Evolutionary conservation across 305 asterid genomes (phyloP).

Genomic region (Fraxinus velutina): DNA sequence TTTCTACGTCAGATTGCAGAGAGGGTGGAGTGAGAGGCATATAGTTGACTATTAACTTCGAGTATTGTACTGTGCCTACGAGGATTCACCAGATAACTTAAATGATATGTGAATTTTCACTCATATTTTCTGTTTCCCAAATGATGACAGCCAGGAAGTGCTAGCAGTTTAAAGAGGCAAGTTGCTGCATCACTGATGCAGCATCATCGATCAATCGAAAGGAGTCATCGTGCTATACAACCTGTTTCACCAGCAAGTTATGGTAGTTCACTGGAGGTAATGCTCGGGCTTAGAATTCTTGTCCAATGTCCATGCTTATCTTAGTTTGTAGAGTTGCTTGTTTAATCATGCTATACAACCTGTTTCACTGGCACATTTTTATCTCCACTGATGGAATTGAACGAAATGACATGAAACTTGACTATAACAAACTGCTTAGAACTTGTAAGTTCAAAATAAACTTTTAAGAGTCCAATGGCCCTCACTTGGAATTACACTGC

Average conservation of each 20-base stretch:
- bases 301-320: neutral
- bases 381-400: neutral
- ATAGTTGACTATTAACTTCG: neutral
- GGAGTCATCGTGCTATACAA: slow-evolving; percentile 65
- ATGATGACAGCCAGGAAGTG: slow-evolving; percentile 67
- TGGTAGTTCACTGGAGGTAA: slow-evolving; percentile 90
- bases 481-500: neutral
- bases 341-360: neutral
- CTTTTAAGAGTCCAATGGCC: too few relatives aligned
- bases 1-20: neutral
- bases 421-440: neutral
- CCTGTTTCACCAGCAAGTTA: slow-evolving; percentile 88
- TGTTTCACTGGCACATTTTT: neutral
- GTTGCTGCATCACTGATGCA: slow-evolving; percentile 68
- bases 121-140: neutral
- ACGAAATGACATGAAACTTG: neutral
- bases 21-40: too few relatives aligned
- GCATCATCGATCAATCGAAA: slow-evolving; percentile 58
- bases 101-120: neutral
- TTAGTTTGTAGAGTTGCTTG: neutral
- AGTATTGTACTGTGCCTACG: too few relatives aligned
- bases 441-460: neutral
- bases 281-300: neutral
- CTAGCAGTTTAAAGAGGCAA: slow-evolving; percentile 75
- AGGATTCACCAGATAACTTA: too few relatives aligned